These are phyloP conservation scores for Aureobasidium namibiae DNA, from an alignment of 2,329 filamentous ascomycete species.

Conservation along the genomic window DNA sequence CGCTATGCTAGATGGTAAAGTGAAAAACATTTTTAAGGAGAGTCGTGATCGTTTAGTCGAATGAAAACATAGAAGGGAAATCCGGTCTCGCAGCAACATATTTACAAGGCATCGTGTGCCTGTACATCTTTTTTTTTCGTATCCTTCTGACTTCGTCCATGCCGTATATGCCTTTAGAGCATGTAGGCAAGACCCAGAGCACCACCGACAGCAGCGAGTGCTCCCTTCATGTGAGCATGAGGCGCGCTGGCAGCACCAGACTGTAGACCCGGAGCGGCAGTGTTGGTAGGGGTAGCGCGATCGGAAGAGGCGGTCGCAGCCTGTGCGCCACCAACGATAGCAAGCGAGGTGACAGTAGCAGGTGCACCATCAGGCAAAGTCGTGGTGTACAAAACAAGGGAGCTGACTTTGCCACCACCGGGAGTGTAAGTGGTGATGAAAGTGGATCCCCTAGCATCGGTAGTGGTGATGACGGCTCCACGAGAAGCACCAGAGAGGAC, in stretches of 20 bases:
- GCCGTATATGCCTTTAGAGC: constrained; percentile 19
- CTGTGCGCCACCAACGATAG: constrained; percentile 29
- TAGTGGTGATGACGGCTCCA: constrained; percentile 37
- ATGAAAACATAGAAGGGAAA: not conserved
- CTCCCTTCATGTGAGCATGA: constrained; percentile 21
- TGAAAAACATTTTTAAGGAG: constrained; percentile 14
- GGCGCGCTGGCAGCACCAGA: constrained; percentile 26
- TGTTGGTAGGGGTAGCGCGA: not conserved
- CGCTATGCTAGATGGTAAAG: constrained; percentile 16
- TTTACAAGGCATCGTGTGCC: not conserved
- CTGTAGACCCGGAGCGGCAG: constrained; percentile 30
- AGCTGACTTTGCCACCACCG: constrained; percentile 31
- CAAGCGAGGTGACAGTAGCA: constrained; percentile 37
- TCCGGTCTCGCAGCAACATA: not conserved
- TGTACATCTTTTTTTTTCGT: not conserved
- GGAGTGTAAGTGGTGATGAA: constrained; percentile 42
- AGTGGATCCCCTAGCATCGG: constrained; percentile 31
- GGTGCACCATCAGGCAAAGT: constrained; percentile 27
- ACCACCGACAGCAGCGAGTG: constrained; percentile 26
- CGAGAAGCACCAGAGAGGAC: constrained; percentile 24
- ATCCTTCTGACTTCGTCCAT: not conserved
- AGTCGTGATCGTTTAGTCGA: constrained; percentile 16
- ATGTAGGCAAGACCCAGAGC: constrained; percentile 27
- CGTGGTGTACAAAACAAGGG: constrained; percentile 31
- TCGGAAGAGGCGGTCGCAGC: constrained; percentile 13